phyloP scores from a whole-genome alignment of 208 protist genomes.

The Trypanosomatidae sp. region DNA sequence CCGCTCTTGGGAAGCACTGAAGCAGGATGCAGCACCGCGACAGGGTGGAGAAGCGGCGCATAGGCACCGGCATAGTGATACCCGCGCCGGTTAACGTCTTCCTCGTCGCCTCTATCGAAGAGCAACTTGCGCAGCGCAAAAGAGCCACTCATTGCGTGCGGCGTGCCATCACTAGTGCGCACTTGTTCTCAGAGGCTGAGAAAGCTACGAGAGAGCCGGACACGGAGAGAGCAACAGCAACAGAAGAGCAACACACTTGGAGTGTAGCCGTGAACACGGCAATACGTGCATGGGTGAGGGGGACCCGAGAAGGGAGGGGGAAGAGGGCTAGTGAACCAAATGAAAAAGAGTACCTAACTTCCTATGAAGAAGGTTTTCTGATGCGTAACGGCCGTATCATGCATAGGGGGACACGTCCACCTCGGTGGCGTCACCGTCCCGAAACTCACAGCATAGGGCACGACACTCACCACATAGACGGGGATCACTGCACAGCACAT shows the following conservation, averaged over 20 bases:
- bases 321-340: not conserved
- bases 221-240: not conserved
- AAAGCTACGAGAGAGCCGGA: too few relatives aligned
- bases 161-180: not conserved
- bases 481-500: not conserved
- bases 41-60: constrained; percentile 44
- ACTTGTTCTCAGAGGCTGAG: not conserved
- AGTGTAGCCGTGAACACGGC: not conserved
- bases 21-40: constrained; percentile 48
- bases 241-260: not conserved
- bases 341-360: not conserved
- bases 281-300: not conserved
- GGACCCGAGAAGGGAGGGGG: not conserved
- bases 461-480: not conserved
- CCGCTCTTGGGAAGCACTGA: constrained; percentile 58
- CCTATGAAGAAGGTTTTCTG: not conserved
- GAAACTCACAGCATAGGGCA: not conserved
- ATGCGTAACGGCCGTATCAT: not conserved
- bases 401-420: not conserved
- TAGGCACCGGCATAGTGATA: constrained; percentile 76
- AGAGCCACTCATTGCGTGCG: constrained; percentile 56
- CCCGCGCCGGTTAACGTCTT: constrained; percentile 46
- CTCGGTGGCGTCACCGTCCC: not conserved
- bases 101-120: constrained; percentile 48
- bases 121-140: constrained; percentile 74